phyloP scores from a whole-genome alignment of 495 filamentous ascomycete genomes.

The Hypoxylon perforatum region DNA sequence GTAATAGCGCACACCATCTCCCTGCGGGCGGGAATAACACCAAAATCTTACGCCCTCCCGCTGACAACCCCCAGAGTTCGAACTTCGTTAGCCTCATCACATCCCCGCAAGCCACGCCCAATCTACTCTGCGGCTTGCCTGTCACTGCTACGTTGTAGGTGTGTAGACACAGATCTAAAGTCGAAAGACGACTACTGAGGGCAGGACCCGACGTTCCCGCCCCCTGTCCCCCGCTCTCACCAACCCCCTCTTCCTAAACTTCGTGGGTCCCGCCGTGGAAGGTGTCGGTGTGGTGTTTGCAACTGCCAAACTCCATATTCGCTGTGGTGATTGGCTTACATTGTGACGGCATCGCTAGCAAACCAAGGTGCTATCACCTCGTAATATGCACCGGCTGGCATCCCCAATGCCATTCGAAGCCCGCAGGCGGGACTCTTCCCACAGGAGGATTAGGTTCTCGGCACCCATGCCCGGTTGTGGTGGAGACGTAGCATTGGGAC shows the following conservation, averaged over 20 bases:
- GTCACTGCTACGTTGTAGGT: no score
- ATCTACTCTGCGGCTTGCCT: no score
- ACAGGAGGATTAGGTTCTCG: conserved; percentile 2
- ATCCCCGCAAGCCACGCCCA: no score
- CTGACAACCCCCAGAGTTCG: no score
- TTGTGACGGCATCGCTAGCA: not conserved
- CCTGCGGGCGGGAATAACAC: conserved; percentile 7
- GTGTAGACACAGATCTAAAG: no score
- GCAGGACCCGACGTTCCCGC: not conserved
- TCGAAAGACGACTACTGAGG: no score
- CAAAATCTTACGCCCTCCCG: not conserved
- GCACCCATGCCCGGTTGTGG: not conserved
- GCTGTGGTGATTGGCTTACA: not conserved
- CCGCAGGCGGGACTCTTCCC: conserved; percentile 2
- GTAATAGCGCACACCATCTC: conserved; percentile 6
- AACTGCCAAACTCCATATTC: not conserved
- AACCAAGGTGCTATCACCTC: not conserved
- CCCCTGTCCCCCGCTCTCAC: conserved; percentile 4
- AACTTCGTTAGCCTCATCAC: no score
- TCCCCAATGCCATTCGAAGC: not conserved
- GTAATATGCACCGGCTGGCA: not conserved
- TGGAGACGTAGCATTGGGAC: conserved; percentile 1
- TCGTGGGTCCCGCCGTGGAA: conserved; percentile 5
- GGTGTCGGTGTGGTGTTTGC: conserved; percentile 4
- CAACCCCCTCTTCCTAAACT: conserved; percentile 3